These are phyloP conservation scores for Aegilops tauschii DNA, from an alignment of 176 grass and related monocot genomes.

Conservation along the genomic window DNA sequence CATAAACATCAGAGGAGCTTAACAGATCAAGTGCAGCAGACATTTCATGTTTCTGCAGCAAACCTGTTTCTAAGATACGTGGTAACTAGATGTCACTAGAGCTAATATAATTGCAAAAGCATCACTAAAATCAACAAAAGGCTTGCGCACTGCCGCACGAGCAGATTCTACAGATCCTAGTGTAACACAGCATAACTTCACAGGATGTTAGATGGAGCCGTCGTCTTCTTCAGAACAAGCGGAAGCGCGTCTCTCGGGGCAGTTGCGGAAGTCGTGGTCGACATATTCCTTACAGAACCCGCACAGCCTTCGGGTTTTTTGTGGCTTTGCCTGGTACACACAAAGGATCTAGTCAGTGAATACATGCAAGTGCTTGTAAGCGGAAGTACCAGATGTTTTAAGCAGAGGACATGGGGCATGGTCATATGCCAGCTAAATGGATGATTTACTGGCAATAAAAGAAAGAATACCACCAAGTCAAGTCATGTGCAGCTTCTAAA, in stretches of 20 bases:
- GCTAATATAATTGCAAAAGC: neutral
- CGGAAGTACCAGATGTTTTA: neutral
- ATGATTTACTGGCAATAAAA: neutral
- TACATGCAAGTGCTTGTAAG: neutral
- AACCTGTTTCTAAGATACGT: neutral
- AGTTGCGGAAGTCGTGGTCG: slow-evolving; percentile 27
- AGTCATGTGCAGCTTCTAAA: neutral
- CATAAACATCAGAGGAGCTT: neutral
- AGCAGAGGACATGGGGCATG: neutral
- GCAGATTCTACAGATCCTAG: neutral
- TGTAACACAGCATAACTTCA: neutral
- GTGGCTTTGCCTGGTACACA: slow-evolving; percentile 20
- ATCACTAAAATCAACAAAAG: neutral
- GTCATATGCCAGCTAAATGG: neutral
- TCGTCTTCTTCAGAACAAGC: slow-evolving; percentile 6
- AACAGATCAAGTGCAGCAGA: neutral
- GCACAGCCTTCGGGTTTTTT: neutral
- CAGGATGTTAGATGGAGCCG: neutral
- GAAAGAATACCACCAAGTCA: neutral
- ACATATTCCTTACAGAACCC: neutral
- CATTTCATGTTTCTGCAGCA: slow-evolving; percentile 1
- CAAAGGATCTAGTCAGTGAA: neutral
- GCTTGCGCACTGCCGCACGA: neutral
- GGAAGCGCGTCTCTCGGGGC: neutral
- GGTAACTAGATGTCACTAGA: neutral